Evolutionary conservation across 2,329 filamentous ascomycete species (phyloP), one percentile per base, ranked within the genome.

Genomic region (Ceratocystiopsis sp.): DNA sequence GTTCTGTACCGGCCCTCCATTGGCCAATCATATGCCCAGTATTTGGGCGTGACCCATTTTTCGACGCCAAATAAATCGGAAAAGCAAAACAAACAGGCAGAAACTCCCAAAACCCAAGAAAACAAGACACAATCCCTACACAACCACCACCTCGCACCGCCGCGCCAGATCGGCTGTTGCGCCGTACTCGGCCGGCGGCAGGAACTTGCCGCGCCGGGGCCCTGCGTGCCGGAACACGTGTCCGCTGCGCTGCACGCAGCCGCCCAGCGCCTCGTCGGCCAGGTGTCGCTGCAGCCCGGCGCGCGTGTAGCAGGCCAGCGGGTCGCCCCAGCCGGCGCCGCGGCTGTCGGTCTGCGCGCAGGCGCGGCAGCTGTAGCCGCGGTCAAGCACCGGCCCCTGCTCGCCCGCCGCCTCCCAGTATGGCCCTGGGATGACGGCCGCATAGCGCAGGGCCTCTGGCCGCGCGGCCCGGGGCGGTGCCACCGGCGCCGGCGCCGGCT

Each of bases 371-470:
- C 45, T 42, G 15, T 42, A 47, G 15, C 45, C 48, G 16, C 47
- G 39, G 38, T 45, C 39, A 21, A 50, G 43, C 9, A 32, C 2
- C 25, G 10, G 14, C 19, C 34, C 38, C 7, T 19, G 21, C 4
- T 38, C 19, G 33, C 15, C 17, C 3, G 19, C 18, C 3, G 13
- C 38, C n/a, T 35, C 35, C 43, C 40, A 50, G 40, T 50, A 50
- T 19, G 48, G 48, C 2, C 42, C 48, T 4, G 48, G 48, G 12
- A 50, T 44, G 17, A 50, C 48, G 38, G 48, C 45, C 1, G 48
- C 48, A 32, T 50, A 50, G 3, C 48, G 47, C 35, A 49, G 33
- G 10, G 47, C 45, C 5, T 48, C 43, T 3, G 46, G 48, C 13
- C 45, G 46, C 1, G 37, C 13, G 0, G 35, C 33, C 37, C 29